These are phyloP conservation scores for Nicotiana sylvestris DNA, from an alignment of 257 asterid species.

Conservation along the genomic window DNA sequence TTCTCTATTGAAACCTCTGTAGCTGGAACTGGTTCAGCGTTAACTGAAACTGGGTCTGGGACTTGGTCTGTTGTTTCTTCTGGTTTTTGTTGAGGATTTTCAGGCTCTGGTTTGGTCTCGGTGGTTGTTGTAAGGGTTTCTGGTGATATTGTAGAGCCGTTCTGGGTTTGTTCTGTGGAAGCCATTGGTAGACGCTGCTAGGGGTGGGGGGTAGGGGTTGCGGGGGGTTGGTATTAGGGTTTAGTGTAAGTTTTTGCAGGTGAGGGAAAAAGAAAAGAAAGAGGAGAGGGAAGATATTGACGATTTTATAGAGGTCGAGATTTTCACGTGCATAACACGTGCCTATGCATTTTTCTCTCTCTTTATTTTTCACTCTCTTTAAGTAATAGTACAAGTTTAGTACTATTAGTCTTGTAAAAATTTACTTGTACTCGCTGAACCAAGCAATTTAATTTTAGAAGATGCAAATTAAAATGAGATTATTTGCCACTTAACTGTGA, in stretches of 20 bases:
- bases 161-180: slow-evolving; percentile 15
- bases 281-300: neutral
- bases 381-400: no score
- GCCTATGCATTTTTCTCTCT: neutral
- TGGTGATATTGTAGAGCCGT: slow-evolving; percentile 16
- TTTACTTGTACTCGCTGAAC: no score
- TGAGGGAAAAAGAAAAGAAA: neutral
- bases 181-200: slow-evolving; percentile 15
- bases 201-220: neutral
- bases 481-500: no score
- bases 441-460: no score
- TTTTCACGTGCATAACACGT: neutral
- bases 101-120: neutral
- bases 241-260: neutral
- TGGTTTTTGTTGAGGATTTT: neutral
- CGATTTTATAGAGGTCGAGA: neutral
- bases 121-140: neutral
- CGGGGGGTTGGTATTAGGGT: neutral
- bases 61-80: neutral
- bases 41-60: neutral
- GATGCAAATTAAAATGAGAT: no score
- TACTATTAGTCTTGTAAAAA: no score
- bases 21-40: neutral
- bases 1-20: slow-evolving; percentile 10
- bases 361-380: neutral